Conservation (phyloP, 208 protist species). For the Tritrichomonas musculus region DNA sequence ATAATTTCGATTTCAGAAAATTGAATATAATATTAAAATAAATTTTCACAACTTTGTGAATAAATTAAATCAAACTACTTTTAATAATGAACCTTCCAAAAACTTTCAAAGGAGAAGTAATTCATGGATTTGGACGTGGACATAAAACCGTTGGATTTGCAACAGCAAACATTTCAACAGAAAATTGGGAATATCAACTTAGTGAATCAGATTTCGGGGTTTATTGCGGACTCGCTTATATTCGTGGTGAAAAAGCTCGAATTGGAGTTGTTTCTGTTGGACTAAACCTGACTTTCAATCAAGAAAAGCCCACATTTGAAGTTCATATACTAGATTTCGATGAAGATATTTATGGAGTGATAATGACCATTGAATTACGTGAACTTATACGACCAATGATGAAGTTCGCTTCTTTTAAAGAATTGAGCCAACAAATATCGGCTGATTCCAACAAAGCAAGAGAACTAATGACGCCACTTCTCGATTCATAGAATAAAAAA, state of each 20-base stretch:
- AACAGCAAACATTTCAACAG: background rate
- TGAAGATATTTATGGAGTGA: slow-evolving; percentile 12
- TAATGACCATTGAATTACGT: background rate
- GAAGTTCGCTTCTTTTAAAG: background rate
- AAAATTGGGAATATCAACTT: background rate
- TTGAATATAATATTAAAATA: too few species aligned
- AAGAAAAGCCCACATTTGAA: background rate
- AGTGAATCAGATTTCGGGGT: background rate
- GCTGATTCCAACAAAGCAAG: background rate
- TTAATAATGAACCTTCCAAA: slow-evolving; percentile 22
- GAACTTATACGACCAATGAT: background rate
- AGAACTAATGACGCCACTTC: too few species aligned
- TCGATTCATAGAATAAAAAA: too few species aligned
- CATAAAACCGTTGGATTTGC: background rate
- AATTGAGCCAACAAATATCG: background rate
- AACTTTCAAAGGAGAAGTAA: background rate
- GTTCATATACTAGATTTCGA: slow-evolving; percentile 11
- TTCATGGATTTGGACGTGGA: slow-evolving; percentile 17
- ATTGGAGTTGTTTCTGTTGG: background rate
- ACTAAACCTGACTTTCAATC: background rate
- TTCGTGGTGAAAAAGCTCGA: background rate
- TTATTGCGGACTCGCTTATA: background rate
- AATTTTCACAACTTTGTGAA: too few species aligned
- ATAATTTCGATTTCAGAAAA: too few species aligned
- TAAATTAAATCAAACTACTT: background rate